A percentile compares a stretch with the other conserved stretches of the same genome.
Conservation (phyloP, 768 basidiomycete species). For the Xanthoconium purpureum region DNA sequence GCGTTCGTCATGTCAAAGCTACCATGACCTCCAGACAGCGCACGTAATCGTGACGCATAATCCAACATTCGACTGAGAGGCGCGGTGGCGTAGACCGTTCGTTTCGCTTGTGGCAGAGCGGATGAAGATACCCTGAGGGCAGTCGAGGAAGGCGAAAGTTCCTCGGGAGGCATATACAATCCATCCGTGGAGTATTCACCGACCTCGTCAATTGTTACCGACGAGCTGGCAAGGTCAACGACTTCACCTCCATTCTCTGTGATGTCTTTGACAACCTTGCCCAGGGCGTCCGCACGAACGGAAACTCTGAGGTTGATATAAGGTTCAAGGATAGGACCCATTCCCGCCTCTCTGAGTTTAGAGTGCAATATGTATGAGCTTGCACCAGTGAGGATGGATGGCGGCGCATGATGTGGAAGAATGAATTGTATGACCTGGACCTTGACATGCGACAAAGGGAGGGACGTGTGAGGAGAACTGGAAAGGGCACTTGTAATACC, state of each 20-base stretch:
- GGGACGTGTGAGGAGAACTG: constrained; percentile 73
- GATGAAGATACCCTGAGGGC: constrained; percentile 29
- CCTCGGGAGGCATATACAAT: constrained; percentile 71
- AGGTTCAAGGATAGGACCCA: constrained; percentile 78
- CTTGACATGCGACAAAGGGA: constrained; percentile 63
- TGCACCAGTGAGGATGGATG: constrained; percentile 63
- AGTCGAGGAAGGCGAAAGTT: constrained; percentile 68
- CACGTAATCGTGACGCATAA: constrained; percentile 73
- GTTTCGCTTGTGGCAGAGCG: constrained; percentile 44
- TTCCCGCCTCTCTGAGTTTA: constrained; percentile 56
- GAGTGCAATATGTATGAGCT: constrained; percentile 62
- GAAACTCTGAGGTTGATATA: constrained; percentile 68
- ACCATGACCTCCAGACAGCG: constrained; percentile 80
- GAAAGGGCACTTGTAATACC: constrained; percentile 72
- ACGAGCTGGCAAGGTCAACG: constrained; percentile 50
- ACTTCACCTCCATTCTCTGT: constrained; percentile 82
- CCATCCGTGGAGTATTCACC: constrained; percentile 52
- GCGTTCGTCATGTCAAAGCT: constrained; percentile 73
- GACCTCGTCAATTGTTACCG: constrained; percentile 38
- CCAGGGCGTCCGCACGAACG: constrained; percentile 63
- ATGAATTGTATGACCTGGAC: constrained; percentile 50
- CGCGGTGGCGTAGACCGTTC: constrained; percentile 68
- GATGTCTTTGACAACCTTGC: constrained; percentile 80
- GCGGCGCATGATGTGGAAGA: constrained; percentile 40
- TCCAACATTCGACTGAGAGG: constrained; percentile 82